These are phyloP conservation scores for Anthostomella pinea DNA, from an alignment of 2,329 filamentous ascomycete genomes.

Conservation along the genomic window DNA sequence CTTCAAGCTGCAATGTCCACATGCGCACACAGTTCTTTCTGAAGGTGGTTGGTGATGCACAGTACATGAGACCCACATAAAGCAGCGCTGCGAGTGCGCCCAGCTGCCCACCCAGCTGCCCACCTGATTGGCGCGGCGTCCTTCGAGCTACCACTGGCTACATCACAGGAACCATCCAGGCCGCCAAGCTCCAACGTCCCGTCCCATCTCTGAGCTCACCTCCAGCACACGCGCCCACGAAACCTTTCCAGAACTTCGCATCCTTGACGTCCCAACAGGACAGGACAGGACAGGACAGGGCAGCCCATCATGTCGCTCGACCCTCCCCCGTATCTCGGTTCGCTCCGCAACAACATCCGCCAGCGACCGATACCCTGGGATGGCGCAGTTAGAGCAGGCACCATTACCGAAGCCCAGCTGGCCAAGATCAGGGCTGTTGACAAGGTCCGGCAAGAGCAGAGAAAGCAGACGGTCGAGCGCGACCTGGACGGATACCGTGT, in stretches of 20 bases:
- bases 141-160: conserved; percentile 7
- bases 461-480: conserved; percentile 75
- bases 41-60: too few relatives aligned
- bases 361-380: conserved; percentile 97
- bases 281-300: too few relatives aligned
- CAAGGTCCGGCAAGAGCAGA: conserved; percentile 90
- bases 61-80: conserved; percentile 2
- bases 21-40: too few relatives aligned
- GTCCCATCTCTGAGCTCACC: conserved; percentile 2
- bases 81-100: conserved; percentile 1
- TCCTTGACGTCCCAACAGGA: not conserved
- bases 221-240: conserved; percentile 1
- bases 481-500: conserved; percentile 77
- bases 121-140: conserved; percentile 12
- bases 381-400: conserved; percentile 87
- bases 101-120: conserved; percentile 1
- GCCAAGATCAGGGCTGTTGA: conserved; percentile 96
- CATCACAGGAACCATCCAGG: conserved; percentile 8
- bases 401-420: conserved; percentile 89
- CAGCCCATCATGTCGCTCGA: conserved; percentile 74
- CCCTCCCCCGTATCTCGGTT: conserved; percentile 78
- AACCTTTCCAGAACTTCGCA: not conserved
- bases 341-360: conserved; percentile 95
- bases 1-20: too few relatives aligned
- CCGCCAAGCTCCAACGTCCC: conserved; percentile 1